Percentiles rank a stretch among this genome's conserved stretches.
Conservation (phyloP, 2,329 filamentous ascomycete genomes). For the Pseudogymnoascus sp. region DNA sequence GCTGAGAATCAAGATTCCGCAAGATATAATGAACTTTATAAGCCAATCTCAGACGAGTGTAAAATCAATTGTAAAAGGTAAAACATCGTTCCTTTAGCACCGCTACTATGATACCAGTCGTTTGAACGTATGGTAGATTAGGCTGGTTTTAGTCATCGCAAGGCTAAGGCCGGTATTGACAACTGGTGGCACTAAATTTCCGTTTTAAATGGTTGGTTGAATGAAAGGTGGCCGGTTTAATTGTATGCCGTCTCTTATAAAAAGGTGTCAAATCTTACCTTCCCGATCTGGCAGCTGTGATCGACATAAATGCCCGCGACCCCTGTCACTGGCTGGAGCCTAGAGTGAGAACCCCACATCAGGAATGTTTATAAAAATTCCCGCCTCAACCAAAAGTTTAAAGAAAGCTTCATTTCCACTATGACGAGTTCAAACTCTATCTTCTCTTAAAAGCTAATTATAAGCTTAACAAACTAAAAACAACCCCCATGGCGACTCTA, state of each 20-base stretch:
- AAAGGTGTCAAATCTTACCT: not conserved
- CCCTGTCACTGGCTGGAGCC: not conserved
- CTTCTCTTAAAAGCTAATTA: not conserved
- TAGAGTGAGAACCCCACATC: not conserved
- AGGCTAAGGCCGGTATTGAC: not conserved
- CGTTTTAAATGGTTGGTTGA: not conserved
- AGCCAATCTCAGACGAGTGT: no score
- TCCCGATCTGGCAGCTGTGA: not conserved
- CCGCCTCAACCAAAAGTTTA: not conserved
- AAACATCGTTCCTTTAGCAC: no score
- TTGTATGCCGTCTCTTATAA: not conserved
- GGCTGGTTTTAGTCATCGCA: no score
- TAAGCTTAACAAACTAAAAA: not conserved
- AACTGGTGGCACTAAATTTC: not conserved
- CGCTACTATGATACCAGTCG: no score
- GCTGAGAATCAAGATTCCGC: not conserved
- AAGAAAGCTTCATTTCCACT: not conserved
- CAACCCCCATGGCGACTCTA: slow-evolving; percentile 9
- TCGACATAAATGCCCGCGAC: not conserved
- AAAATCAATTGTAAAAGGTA: no score
- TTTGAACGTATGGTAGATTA: no score
- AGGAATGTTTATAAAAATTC: not conserved
- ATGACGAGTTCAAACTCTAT: not conserved
- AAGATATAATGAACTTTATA: not conserved
- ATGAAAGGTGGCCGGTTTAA: not conserved